Evolutionary conservation across 371 early-diverging fungal genomes (phyloP), one percentile per base, ranked within the genome.

Genomic region (Mucor velutinosus): DNA sequence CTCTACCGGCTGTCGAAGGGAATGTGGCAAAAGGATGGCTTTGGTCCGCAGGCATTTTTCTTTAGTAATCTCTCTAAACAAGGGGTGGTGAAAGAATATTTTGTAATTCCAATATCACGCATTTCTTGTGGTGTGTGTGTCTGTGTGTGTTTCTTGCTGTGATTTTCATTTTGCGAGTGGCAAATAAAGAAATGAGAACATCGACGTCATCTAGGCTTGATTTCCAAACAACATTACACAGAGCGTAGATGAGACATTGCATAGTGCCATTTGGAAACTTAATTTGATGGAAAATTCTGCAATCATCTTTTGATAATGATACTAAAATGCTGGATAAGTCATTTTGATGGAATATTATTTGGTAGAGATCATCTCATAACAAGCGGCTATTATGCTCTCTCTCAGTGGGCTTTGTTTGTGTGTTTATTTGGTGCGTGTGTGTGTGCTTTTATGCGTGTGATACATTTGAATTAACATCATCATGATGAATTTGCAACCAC

Each of bases 1-100:
- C 78, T 51, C 66, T 75, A 30, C 76, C 82, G 25, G 71, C 67
- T n/a, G 76, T 53, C 8, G 78, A 58, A 30, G 82, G 79, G 58
- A 82, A 82, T 45, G 74, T 74, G 3, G 78, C 67, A 71, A 75
- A 81, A 63, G 81, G 78, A 63, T 73, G 81, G 37, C 74, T 73
- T 37, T 69, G 74, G 64, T 81, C 77, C 27, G 72, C 60, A 53
- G 76, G 70, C 74, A 77, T 76, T 58, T 29, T 39, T 37, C 45
- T 33, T 47, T 25, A 19, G 17, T 58, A 27, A 45, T 37, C 17
- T 37, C 8, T 45, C 32, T 51, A 15, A 63, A 39, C 63, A 63
- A 63, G 63, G 63, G 63, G 63, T 43, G 41, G 21, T 51, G 51
- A 51, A 51, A 25, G 51, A 51, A 51, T 51, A 14, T 51, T 51